phyloP scores from a whole-genome alignment of 129 eudicot species.

The Flaveria robusta region DNA sequence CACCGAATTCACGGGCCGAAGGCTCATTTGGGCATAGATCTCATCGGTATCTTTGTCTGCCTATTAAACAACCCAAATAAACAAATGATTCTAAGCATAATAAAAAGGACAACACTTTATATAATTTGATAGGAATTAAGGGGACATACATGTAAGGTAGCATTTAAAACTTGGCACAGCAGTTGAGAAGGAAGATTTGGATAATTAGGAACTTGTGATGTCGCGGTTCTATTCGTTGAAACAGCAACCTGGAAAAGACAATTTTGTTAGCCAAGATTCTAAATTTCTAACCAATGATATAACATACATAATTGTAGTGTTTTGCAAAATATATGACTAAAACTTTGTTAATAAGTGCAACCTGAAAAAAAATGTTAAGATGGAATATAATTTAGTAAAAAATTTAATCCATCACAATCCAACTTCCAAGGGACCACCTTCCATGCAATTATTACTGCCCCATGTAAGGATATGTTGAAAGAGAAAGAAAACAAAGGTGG shows the following conservation, averaged over 20 bases:
- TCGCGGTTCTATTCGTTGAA: constrained; percentile 88
- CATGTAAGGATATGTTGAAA: background rate
- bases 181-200: constrained; percentile 93
- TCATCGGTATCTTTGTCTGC: constrained; percentile 98
- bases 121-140: constrained; percentile 6
- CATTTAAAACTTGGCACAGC: constrained; percentile 95
- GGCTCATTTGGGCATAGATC: constrained; percentile 98
- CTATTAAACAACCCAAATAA: constrained; percentile 39
- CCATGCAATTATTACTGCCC: background rate
- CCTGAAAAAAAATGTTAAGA: background rate
- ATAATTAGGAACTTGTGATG: constrained; percentile 91
- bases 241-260: constrained; percentile 73
- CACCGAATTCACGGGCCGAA: constrained; percentile 89
- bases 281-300: background rate
- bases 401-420: constrained; percentile 13
- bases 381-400: background rate
- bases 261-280: constrained; percentile 8
- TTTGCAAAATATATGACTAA: background rate
- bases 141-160: constrained; percentile 72
- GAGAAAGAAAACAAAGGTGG: background rate
- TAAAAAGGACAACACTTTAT: background rate
- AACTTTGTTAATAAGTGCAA: background rate
- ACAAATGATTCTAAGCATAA: background rate
- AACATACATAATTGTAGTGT: background rate
- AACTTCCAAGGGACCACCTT: constrained; percentile 27